Evolutionary conservation across 164 flowering plant genomes (phyloP).

Genomic region (Nelumbo lutea): DNA sequence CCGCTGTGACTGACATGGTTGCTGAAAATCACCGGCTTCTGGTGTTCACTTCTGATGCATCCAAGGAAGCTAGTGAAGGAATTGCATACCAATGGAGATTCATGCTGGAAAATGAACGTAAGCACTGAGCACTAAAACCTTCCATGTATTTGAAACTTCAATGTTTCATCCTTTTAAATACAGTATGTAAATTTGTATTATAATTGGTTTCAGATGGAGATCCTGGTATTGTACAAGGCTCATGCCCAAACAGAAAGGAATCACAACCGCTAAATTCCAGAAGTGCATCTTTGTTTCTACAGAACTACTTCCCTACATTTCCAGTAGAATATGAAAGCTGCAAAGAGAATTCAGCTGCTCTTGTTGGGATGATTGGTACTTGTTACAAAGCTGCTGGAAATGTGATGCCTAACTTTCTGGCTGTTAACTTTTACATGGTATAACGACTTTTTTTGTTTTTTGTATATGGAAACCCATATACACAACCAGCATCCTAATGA

Average conservation of each 20-base stretch:
- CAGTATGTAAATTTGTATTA: not conserved
- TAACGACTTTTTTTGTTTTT: not conserved
- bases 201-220: constrained; percentile 80
- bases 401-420: constrained; percentile 83
- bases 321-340: constrained; percentile 72
- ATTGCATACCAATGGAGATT: constrained; percentile 96
- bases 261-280: constrained; percentile 65
- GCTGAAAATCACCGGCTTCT: constrained; percentile 68
- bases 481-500: constrained; percentile 15
- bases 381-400: constrained; percentile 84
- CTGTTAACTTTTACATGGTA: constrained; percentile 98
- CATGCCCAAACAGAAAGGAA: constrained; percentile 84
- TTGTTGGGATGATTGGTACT: constrained; percentile 65
- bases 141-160: not conserved
- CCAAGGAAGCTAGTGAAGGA: constrained; percentile 90
- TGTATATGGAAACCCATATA: not conserved
- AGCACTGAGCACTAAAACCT: constrained; percentile 18
- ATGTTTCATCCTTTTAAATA: not conserved
- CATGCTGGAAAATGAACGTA: constrained; percentile 91
- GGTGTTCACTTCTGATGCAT: constrained; percentile 84
- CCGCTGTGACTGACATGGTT: constrained; percentile 81
- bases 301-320: constrained; percentile 84
- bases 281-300: constrained; percentile 67
- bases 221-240: constrained; percentile 70
- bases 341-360: constrained; percentile 80